phyloP scores from a whole-genome alignment of 2,329 filamentous ascomycete species.

The Dactylellina haptotyla region DNA sequence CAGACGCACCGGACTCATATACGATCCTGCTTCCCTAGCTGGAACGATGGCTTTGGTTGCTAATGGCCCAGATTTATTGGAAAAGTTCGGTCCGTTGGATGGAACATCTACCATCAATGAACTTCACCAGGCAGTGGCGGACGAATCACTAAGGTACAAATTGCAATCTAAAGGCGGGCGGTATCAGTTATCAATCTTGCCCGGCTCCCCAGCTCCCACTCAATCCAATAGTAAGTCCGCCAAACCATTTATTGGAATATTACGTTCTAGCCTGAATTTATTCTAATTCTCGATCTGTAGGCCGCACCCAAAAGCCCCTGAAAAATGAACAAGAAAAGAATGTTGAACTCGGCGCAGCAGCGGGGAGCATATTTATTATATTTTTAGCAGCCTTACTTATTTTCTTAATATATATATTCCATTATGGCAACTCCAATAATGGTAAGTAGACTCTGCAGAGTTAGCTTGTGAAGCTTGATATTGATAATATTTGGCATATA shows the following conservation, averaged over 20 bases:
- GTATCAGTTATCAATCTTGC: constrained; percentile 17
- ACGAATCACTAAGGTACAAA: constrained; percentile 13
- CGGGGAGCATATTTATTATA: constrained; percentile 31
- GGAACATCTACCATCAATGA: constrained; percentile 34
- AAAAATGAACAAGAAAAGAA: constrained; percentile 40
- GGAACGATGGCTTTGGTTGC: constrained; percentile 55
- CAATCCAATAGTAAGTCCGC: neutral
- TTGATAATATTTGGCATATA: constrained; percentile 36
- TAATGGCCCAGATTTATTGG: constrained; percentile 42
- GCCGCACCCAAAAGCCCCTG: neutral
- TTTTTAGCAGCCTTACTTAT: constrained; percentile 7
- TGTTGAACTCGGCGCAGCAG: constrained; percentile 25
- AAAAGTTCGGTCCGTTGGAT: constrained; percentile 52
- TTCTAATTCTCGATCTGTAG: neutral
- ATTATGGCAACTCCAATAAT: constrained; percentile 36
- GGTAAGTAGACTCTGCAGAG: constrained; percentile 47
- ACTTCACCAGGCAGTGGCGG: constrained; percentile 15
- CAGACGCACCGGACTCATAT: constrained; percentile 55
- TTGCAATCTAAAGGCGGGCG: neutral
- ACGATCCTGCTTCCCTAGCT: constrained; percentile 61
- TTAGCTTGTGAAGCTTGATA: too few relatives aligned
- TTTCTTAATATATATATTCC: constrained; percentile 38
- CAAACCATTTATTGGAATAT: neutral
- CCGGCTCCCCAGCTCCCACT: neutral
- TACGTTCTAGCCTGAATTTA: too few relatives aligned